Evolutionary conservation across 192 early-diverging fungal genomes (phyloP).

Genomic region (Allomyces javanicus): DNA sequence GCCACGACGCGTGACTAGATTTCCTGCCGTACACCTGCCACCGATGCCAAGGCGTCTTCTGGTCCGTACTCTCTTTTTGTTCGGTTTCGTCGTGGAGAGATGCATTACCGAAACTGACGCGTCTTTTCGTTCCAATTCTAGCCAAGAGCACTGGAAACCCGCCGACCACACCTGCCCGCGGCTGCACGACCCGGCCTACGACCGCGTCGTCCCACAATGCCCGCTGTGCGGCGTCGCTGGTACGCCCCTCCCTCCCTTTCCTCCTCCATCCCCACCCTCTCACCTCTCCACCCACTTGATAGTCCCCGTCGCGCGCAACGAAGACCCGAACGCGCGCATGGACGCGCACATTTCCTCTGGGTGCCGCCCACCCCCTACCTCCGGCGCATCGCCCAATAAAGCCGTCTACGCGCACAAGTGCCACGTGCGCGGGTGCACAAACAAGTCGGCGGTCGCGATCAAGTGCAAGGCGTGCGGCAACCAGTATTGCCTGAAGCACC

Average conservation of each 20-base stretch:
- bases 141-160: not conserved
- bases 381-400: not conserved
- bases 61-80: no score
- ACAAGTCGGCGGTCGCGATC: not conserved
- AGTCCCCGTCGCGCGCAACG: not conserved
- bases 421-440: not conserved
- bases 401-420: not conserved
- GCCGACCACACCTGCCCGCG: not conserved
- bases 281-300: no score
- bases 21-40: no score
- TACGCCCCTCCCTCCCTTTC: no score
- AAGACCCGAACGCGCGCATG: not conserved
- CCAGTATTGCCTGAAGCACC: not conserved
- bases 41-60: no score
- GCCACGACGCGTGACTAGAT: no score
- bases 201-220: not conserved
- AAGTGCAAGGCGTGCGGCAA: not conserved
- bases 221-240: not conserved
- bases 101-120: no score
- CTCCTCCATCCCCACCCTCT: no score
- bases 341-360: not conserved
- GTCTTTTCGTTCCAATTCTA: no score
- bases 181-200: not conserved
- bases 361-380: not conserved
- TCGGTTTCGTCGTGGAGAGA: no score